These are phyloP conservation scores for Coemansia sp. DNA, from an alignment of 192 early-diverging fungal genomes.

Conservation along the genomic window DNA sequence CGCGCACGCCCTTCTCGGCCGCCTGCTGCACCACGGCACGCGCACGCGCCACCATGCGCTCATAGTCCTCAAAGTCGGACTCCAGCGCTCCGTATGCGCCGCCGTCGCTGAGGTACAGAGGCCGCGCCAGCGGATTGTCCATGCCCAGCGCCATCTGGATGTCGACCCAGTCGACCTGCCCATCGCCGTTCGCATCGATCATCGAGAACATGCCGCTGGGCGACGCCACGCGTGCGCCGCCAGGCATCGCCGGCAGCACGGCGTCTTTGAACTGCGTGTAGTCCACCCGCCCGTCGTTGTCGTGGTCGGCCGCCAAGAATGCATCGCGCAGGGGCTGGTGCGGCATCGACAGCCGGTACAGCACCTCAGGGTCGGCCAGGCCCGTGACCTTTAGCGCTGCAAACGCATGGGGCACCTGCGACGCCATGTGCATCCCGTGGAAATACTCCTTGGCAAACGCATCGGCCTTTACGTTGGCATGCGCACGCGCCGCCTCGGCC, in stretches of 20 bases:
- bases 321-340: slow-evolving; percentile 38
- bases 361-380: slow-evolving; percentile 69
- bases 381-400: slow-evolving; percentile 89
- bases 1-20: slow-evolving; percentile 59
- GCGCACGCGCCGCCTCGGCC: slow-evolving; percentile 43
- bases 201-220: slow-evolving; percentile 48
- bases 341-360: slow-evolving; percentile 67
- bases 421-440: slow-evolving; percentile 72
- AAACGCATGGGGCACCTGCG: slow-evolving; percentile 67
- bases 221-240: slow-evolving; percentile 30
- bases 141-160: slow-evolving; percentile 65
- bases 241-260: slow-evolving; percentile 35
- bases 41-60: slow-evolving; percentile 66
- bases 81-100: slow-evolving; percentile 42
- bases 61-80: slow-evolving; percentile 72
- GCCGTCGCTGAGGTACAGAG: slow-evolving; percentile 41
- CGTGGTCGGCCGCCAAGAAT: slow-evolving; percentile 54
- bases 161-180: slow-evolving; percentile 66
- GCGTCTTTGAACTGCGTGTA: slow-evolving; percentile 52
- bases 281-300: slow-evolving; percentile 56
- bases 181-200: slow-evolving; percentile 56
- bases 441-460: slow-evolving; percentile 66
- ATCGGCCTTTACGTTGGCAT: slow-evolving; percentile 65
- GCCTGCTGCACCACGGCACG: slow-evolving; percentile 68
- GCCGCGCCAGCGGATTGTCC: slow-evolving; percentile 57